A percentile compares a stretch with the other conserved stretches of the same genome.
These are phyloP conservation scores for Xylaria palmicola DNA, from an alignment of 495 filamentous ascomycete species.

Conservation along the genomic window DNA sequence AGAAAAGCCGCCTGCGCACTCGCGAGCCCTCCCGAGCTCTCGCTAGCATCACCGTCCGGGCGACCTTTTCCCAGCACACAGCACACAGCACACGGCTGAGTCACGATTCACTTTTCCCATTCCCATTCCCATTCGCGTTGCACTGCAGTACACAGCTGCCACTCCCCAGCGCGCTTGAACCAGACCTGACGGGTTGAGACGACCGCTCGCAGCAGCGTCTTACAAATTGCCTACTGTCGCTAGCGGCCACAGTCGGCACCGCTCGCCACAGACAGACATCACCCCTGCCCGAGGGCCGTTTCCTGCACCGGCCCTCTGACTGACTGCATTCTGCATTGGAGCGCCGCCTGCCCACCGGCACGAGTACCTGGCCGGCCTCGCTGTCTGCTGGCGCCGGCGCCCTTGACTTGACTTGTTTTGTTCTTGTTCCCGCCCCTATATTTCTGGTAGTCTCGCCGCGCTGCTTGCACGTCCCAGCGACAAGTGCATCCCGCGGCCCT, in stretches of 20 bases:
- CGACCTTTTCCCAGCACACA: constrained; percentile 3
- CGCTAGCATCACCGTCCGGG: not conserved
- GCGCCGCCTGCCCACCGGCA: not conserved
- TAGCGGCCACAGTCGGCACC: not conserved
- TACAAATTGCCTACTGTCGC: not conserved
- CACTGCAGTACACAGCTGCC: constrained; percentile 5
- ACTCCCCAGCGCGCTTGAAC: not conserved
- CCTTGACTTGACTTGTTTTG: not conserved
- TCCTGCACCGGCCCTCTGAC: not conserved
- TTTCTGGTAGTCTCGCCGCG: not conserved
- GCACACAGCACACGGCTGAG: not conserved
- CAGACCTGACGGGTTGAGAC: not conserved
- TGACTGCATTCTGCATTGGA: not conserved
- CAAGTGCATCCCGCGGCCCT: not conserved
- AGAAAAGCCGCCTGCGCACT: constrained; percentile 18
- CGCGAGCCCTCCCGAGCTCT: constrained; percentile 13
- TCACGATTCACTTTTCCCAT: not conserved
- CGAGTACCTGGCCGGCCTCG: not conserved
- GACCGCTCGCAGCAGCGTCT: not conserved
- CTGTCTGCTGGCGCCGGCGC: not conserved
- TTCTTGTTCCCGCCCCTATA: not conserved
- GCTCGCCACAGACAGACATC: constrained; percentile 1
- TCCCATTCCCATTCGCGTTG: not conserved
- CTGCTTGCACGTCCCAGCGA: not conserved
- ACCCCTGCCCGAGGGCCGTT: not conserved